phyloP scores from a whole-genome alignment of 169 alveolate species.

The Condylostoma magnum region DNA sequence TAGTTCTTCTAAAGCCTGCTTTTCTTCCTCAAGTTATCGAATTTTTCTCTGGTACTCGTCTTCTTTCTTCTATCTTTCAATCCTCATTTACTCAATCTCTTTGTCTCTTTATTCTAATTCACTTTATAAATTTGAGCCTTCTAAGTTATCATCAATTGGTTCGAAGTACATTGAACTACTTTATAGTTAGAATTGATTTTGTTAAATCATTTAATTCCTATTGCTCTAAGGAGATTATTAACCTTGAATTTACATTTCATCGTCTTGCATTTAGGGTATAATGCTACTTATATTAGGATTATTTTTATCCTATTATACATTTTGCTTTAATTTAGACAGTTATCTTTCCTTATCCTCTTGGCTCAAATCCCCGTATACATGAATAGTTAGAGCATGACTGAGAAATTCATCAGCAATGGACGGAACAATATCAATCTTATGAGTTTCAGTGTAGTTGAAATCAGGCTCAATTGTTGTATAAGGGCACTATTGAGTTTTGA shows the following conservation, averaged over 20 bases:
- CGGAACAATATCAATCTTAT: not conserved
- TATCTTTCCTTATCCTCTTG: not conserved
- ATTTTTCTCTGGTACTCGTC: not conserved
- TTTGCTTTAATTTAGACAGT: not conserved
- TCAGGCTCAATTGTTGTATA: constrained; percentile 20
- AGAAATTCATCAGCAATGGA: constrained; percentile 21
- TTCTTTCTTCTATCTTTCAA: constrained; percentile 8
- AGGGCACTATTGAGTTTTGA: not conserved
- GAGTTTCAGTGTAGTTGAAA: constrained; percentile 1
- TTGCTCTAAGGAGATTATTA: not conserved
- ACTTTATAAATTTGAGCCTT: not conserved
- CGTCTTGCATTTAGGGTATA: not conserved
- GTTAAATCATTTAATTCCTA: not conserved
- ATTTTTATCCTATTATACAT: not conserved
- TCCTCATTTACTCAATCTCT: constrained; percentile 10
- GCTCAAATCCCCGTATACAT: constrained; percentile 23
- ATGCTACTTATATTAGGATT: not conserved
- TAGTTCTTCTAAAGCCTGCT: not conserved
- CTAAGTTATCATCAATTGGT: not conserved
- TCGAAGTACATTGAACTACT: not conserved
- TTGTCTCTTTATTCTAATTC: constrained; percentile 4
- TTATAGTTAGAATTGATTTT: not conserved
- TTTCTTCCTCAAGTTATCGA: constrained; percentile 16
- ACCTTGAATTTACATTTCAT: not conserved
- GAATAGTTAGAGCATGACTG: not conserved